These are phyloP conservation scores for Spathaspora gorwiae DNA, from an alignment of 805 yeast genomes.

Conservation along the genomic window DNA sequence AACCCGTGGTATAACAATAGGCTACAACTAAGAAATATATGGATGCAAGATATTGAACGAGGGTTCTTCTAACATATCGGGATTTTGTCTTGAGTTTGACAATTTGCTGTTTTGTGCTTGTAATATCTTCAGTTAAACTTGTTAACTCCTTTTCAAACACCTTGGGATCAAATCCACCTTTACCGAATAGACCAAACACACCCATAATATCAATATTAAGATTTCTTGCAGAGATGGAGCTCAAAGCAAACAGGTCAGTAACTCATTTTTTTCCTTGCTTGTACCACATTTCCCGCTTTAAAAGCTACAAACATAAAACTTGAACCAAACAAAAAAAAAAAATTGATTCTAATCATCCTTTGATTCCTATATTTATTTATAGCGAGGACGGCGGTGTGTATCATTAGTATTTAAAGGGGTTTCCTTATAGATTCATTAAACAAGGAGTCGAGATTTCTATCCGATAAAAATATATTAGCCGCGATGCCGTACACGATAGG, in stretches of 20 bases:
- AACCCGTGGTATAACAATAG: constrained; percentile 17
- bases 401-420: too few relatives aligned
- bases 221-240: not conserved
- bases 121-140: constrained; percentile 23
- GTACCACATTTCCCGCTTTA: not conserved
- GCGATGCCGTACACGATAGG: constrained; percentile 39
- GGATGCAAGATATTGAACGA: constrained; percentile 14
- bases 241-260: not conserved
- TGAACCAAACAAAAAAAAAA: too few relatives aligned
- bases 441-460: too few relatives aligned
- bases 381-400: too few relatives aligned
- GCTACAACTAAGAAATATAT: constrained; percentile 20
- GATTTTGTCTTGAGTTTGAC: constrained; percentile 14
- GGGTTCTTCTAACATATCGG: constrained; percentile 10
- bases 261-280: not conserved
- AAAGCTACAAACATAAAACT: too few relatives aligned
- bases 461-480: too few relatives aligned
- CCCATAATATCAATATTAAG: constrained; percentile 14
- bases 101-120: constrained; percentile 22
- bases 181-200: constrained; percentile 23
- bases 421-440: too few relatives aligned
- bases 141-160: constrained; percentile 31
- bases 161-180: constrained; percentile 25
- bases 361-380: too few relatives aligned
- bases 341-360: too few relatives aligned